Base-by-base conservation (phyloP, 2,329 filamentous ascomycete species). In the Colletotrichum kahawae region DNA sequence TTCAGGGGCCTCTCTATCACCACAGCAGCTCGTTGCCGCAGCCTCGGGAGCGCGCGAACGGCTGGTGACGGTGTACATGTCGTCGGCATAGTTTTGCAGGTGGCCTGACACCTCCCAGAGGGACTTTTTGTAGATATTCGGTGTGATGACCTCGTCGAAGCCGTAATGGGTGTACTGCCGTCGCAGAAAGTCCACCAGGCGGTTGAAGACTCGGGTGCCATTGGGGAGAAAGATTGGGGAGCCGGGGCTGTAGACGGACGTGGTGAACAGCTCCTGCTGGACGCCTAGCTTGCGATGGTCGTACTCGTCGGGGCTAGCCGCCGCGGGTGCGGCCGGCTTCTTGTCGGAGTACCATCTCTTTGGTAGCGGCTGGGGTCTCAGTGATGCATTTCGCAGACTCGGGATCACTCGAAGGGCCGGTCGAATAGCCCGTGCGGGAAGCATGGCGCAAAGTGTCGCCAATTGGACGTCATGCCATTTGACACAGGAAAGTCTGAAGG, bases 111-210 rank as follows among this genome's bases (percentile, higher is more conserved):
- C 93, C 80, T 94, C 92, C 95, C 95, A 98, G 34, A 98, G 86
- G 7, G 94, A 92, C 82, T 94, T 95, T 82, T 97, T 98, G 88
- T 97, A 98, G 81, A 98, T 97, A 64, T 93, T 97, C 3, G 95
- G 95, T 9, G 95, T 97, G 79, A 98, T 92, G 77, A 98, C 95
- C 83, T 98, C 95, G 78, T 95, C 90, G 82, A 96, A 97, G 75
- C 95, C 95, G 84, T 96, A 97, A 77, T 92, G 91, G 31, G 93
- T 91, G 81, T 98, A 98, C 82, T 98, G 95, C 74, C 93, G 92
- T 77, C 95, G 93, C 71, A 98, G 88, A 81, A 97, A 98, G 57
- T 93, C 90, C 75, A 95, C 91, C 27, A 98, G 91, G 70, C 95
- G 93, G 82, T 97, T 96, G 87, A 98, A 95, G 79, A 98, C 91